Percentiles rank a stretch among this genome's conserved stretches.
These are phyloP conservation scores for Lanmaoa pseudosensibilis DNA, from an alignment of 768 basidiomycete species.

Conservation along the genomic window DNA sequence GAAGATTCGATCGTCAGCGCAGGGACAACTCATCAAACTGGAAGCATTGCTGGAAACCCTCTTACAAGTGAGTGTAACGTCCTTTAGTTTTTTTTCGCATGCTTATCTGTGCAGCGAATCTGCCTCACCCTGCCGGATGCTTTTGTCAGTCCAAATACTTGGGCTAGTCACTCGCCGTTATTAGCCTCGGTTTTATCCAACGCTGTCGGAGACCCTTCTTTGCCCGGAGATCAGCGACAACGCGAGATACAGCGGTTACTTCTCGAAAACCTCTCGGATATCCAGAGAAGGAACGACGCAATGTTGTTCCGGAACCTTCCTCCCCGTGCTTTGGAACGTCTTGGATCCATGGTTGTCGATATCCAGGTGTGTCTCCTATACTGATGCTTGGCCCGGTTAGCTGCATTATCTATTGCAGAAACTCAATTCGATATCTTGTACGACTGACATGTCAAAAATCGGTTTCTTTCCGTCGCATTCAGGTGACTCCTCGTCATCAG, in stretches of 20 bases:
- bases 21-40: slow-evolving; percentile 54
- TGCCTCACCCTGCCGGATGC: slow-evolving; percentile 74
- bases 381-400: background rate
- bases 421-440: slow-evolving; percentile 72
- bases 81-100: background rate
- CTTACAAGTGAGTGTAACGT: slow-evolving; percentile 52
- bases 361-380: slow-evolving; percentile 40
- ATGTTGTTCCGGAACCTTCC: slow-evolving; percentile 72
- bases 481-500: slow-evolving; percentile 33
- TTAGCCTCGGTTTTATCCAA: slow-evolving; percentile 42
- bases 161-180: slow-evolving; percentile 53
- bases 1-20: slow-evolving; percentile 58
- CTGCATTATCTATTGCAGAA: slow-evolving; percentile 43
- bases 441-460: slow-evolving; percentile 58
- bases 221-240: slow-evolving; percentile 30
- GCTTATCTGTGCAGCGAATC: slow-evolving; percentile 47
- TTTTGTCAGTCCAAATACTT: slow-evolving; percentile 70
- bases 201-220: slow-evolving; percentile 30
- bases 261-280: slow-evolving; percentile 61
- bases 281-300: slow-evolving; percentile 76
- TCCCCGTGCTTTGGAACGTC: slow-evolving; percentile 54
- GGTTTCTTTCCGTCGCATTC: slow-evolving; percentile 55
- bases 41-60: slow-evolving; percentile 54
- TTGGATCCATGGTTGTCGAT: slow-evolving; percentile 61
- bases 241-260: slow-evolving; percentile 50